These are phyloP conservation scores for Arachis hypogaea DNA, from an alignment of 306 rosid genomes.

Conservation along the genomic window DNA sequence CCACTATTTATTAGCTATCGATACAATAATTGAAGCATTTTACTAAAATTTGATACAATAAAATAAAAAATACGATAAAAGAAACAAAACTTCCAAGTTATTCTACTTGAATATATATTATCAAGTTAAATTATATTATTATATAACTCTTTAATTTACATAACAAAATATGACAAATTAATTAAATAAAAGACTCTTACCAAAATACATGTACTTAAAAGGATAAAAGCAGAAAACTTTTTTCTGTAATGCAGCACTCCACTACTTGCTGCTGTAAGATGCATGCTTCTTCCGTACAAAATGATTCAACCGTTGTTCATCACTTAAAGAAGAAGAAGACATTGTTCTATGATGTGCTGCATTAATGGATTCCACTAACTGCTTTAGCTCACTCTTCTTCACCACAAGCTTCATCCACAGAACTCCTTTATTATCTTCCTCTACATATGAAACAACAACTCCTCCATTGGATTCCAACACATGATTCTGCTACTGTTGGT, in stretches of 20 bases:
- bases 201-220: no score
- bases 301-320: conserved; percentile 48
- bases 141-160: no score
- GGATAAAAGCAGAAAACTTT: not conserved
- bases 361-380: conserved; percentile 44
- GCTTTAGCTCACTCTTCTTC: conserved; percentile 51
- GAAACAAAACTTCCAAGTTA: no score
- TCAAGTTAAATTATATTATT: no score
- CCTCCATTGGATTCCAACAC: conserved; percentile 37
- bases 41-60: no score
- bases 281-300: conserved; percentile 47
- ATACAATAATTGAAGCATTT: no score
- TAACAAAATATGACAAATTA: no score
- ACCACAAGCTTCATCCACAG: conserved; percentile 64
- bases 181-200: no score
- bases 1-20: no score
- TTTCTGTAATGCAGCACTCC: conserved; percentile 62
- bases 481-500: not conserved
- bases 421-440: conserved; percentile 51
- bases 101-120: no score
- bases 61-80: no score
- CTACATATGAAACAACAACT: conserved; percentile 42
- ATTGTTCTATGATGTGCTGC: no score
- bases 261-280: conserved; percentile 18
- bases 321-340: conserved; percentile 1